Evolutionary conservation across 2,329 filamentous ascomycete species (phyloP).

Genomic region (Pseudocercospora eumusae): DNA sequence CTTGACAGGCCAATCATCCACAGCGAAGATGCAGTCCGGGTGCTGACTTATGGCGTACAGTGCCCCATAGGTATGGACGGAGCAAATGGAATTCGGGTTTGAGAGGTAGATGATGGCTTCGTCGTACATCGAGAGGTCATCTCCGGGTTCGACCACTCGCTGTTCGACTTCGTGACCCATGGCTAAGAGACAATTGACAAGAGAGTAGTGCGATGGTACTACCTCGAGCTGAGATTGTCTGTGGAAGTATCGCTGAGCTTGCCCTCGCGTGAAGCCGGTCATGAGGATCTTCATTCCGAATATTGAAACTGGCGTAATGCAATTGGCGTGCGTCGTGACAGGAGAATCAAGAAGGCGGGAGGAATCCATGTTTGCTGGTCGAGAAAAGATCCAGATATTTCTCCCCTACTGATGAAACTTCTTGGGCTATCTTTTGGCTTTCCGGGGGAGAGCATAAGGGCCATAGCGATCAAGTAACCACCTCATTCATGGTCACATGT

Average conservation of each 20-base stretch:
- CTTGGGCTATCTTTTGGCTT: neutral
- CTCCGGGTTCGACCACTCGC: slow-evolving; percentile 1
- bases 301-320: neutral
- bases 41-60: slow-evolving; percentile 9
- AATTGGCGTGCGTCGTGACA: neutral
- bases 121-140: slow-evolving; percentile 9
- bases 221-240: slow-evolving; percentile 8
- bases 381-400: neutral
- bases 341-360: neutral
- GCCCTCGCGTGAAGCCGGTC: slow-evolving; percentile 13
- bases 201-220: slow-evolving; percentile 15
- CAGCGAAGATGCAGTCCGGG: slow-evolving; percentile 13
- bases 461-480: neutral
- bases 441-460: neutral
- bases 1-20: slow-evolving; percentile 14
- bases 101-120: slow-evolving; percentile 12
- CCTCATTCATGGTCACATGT: neutral
- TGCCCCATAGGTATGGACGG: slow-evolving; percentile 1
- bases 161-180: slow-evolving; percentile 14
- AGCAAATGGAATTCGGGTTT: neutral
- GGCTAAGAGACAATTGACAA: slow-evolving; percentile 14
- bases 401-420: neutral
- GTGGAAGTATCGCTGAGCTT: slow-evolving; percentile 11
- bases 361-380: neutral
- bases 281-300: slow-evolving; percentile 11